These are phyloP conservation scores for Eimeria acervulina DNA, from an alignment of 169 alveolate genomes.

Conservation along the genomic window DNA sequence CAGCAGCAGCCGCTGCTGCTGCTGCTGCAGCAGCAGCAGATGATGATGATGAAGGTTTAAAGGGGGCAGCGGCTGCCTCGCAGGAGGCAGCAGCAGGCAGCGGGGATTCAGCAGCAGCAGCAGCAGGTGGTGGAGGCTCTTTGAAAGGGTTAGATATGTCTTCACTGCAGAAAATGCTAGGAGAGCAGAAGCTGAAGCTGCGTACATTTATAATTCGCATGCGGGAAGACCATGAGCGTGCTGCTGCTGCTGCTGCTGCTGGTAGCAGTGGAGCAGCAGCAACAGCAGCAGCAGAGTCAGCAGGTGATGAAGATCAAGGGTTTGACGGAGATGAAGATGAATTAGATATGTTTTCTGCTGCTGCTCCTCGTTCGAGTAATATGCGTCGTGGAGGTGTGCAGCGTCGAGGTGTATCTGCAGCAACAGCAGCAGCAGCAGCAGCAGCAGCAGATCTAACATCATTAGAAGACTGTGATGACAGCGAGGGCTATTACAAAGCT, in stretches of 20 bases:
- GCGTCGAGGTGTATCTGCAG: background rate
- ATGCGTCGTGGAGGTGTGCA: background rate
- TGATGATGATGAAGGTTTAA: background rate
- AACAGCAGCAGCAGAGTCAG: background rate
- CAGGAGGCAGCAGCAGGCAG: background rate
- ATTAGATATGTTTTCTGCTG: conserved; percentile 79
- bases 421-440: background rate
- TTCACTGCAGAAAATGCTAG: conserved; percentile 68
- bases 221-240: conserved; percentile 80
- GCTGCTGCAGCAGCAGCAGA: no score
- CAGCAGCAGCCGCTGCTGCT: conserved; percentile 11
- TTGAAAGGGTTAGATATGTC: conserved; percentile 60
- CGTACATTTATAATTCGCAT: conserved; percentile 80
- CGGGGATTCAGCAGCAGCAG: no score
- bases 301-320: conserved; percentile 22
- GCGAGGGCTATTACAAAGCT: conserved; percentile 88
- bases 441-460: no score
- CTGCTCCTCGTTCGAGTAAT: background rate
- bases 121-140: background rate
- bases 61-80: background rate
- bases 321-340: conserved; percentile 66
- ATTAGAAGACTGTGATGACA: conserved; percentile 78
- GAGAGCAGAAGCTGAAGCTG: conserved; percentile 83
- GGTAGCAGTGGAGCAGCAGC: background rate
- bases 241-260: conserved; percentile 33